phyloP scores from a whole-genome alignment of 495 filamentous ascomycete species.

The Neurospora sp. region DNA sequence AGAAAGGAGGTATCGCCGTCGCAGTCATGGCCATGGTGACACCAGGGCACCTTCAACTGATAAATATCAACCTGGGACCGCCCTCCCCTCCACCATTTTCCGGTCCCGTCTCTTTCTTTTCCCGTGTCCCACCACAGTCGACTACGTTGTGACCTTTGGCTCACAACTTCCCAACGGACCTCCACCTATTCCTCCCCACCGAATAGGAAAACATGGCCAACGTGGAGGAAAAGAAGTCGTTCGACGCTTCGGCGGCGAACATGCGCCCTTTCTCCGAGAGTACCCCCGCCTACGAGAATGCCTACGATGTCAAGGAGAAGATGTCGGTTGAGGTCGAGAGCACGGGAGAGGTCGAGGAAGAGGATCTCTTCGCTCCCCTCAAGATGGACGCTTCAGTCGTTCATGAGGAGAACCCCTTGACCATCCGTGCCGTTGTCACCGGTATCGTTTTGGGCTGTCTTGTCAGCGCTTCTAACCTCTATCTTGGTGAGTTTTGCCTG shows the following conservation, averaged over 20 bases:
- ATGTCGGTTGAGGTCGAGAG: slow-evolving; percentile 8
- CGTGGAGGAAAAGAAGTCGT: slow-evolving; percentile 11
- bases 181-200: not conserved
- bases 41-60: not conserved
- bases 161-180: not conserved
- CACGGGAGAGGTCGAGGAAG: slow-evolving; percentile 18
- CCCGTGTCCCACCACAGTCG: not conserved
- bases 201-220: slow-evolving; percentile 12
- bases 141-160: not conserved
- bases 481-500: slow-evolving; percentile 37
- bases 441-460: slow-evolving; percentile 49
- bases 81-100: not conserved
- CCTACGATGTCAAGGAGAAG: slow-evolving; percentile 13
- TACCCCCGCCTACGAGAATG: slow-evolving; percentile 13
- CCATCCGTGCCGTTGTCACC: slow-evolving; percentile 44
- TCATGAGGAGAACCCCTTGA: slow-evolving; percentile 41
- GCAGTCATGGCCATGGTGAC: not conserved
- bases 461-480: slow-evolving; percentile 56
- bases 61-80: not conserved
- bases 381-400: slow-evolving; percentile 32
- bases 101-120: not conserved
- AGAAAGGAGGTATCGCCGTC: not conserved
- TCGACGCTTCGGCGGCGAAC: slow-evolving; percentile 6
- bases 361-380: slow-evolving; percentile 38
- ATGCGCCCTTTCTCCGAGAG: slow-evolving; percentile 20